Conservation (phyloP, 768 basidiomycete species). For the Lentinula guzmanii region DNA sequence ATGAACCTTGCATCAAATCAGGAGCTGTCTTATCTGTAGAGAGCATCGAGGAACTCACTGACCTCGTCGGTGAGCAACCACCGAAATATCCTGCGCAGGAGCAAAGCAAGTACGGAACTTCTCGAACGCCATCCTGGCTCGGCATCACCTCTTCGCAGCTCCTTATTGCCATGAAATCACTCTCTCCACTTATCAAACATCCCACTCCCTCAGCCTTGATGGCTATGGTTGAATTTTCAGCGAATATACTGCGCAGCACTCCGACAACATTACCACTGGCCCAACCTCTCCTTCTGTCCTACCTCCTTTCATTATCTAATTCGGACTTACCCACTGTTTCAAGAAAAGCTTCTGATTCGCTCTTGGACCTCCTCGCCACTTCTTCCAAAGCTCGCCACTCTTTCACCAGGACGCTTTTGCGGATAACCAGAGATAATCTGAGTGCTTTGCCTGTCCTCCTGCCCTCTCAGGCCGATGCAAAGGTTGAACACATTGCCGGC, state of each 20-base stretch:
- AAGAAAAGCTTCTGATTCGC: constrained; percentile 34
- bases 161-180: constrained; percentile 71
- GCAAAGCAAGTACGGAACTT: constrained; percentile 30
- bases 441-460: constrained; percentile 68
- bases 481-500: constrained; percentile 61
- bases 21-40: constrained; percentile 51
- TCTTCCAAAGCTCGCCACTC: constrained; percentile 36
- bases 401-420: constrained; percentile 51
- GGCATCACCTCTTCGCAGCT: constrained; percentile 78
- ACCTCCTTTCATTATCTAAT: constrained; percentile 66
- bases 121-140: constrained; percentile 73
- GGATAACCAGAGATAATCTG: constrained; percentile 60
- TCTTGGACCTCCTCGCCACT: constrained; percentile 39
- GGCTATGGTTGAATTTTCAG: constrained; percentile 53
- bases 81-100: constrained; percentile 11
- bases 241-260: constrained; percentile 46
- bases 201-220: constrained; percentile 59
- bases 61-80: constrained; percentile 18
- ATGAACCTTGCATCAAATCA: constrained; percentile 58
- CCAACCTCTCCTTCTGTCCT: constrained; percentile 62
- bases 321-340: constrained; percentile 53
- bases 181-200: constrained; percentile 68
- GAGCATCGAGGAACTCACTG: constrained; percentile 58
- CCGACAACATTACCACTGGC: constrained; percentile 60
- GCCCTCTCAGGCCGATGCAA: constrained; percentile 63